phyloP scores from a whole-genome alignment of 176 grass and related monocot species.

The Zoysia japonica region DNA sequence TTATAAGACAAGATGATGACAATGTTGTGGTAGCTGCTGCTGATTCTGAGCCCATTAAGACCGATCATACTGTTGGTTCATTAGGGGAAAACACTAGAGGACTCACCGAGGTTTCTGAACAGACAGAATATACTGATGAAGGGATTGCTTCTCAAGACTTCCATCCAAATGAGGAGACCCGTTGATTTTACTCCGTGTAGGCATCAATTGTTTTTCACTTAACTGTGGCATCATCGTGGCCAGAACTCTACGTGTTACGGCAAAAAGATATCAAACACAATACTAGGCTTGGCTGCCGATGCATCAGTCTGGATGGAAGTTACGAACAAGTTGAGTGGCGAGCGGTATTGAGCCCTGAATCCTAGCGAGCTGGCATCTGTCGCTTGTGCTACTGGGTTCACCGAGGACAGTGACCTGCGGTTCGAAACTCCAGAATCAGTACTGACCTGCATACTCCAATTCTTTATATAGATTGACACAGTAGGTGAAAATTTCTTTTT shows the following conservation, averaged over 20 bases:
- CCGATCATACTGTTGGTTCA: background rate
- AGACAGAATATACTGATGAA: conserved; percentile 37
- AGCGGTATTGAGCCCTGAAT: background rate
- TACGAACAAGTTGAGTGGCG: background rate
- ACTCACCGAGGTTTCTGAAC: conserved; percentile 21
- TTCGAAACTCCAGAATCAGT: background rate
- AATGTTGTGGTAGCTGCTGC: conserved; percentile 21
- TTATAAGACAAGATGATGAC: conserved; percentile 3
- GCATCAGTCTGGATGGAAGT: background rate
- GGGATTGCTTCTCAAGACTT: conserved; percentile 40
- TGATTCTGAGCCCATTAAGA: conserved; percentile 32
- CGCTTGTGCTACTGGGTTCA: background rate
- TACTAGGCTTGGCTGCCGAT: background rate
- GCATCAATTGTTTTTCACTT: background rate
- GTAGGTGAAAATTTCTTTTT: conserved; percentile 7
- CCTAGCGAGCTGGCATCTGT: background rate
- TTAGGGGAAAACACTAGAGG: conserved; percentile 7
- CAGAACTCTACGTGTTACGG: background rate
- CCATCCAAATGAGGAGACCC: conserved; percentile 39
- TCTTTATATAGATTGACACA: background rate
- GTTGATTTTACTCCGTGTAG: conserved; percentile 27
- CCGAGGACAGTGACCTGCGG: background rate
- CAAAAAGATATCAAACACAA: background rate
- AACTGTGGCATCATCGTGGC: conserved; percentile 6
- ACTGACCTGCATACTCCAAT: background rate